Conservation (phyloP, 2,329 filamentous ascomycete species). For the Trichophyton benhamiae region DNA sequence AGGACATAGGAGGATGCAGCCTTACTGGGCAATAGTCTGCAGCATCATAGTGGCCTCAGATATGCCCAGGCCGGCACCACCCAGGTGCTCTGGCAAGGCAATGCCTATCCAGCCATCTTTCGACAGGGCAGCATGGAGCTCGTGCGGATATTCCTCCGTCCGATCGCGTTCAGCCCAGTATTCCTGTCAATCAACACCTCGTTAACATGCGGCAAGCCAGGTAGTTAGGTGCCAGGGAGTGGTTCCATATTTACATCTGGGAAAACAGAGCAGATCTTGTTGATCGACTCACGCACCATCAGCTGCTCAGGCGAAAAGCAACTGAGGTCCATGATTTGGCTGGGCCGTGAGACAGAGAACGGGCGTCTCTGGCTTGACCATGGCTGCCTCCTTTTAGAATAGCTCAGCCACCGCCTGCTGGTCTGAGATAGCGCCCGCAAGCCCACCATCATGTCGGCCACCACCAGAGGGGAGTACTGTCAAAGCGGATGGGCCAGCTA, state of each 20-base stretch:
- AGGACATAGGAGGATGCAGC: neutral
- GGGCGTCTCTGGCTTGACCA: neutral
- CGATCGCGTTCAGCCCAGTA: conserved; percentile 70
- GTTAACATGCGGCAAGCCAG: neutral
- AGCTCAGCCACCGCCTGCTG: neutral
- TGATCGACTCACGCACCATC: conserved; percentile 57
- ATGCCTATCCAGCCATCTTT: conserved; percentile 72
- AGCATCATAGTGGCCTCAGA: conserved; percentile 80
- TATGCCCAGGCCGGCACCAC: conserved; percentile 62
- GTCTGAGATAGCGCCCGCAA: neutral
- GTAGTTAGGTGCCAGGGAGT: neutral
- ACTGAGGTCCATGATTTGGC: conserved; percentile 54
- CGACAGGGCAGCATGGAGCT: conserved; percentile 63
- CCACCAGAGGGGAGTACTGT: no score
- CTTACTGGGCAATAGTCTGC: conserved; percentile 61
- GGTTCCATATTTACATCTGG: conserved; percentile 38
- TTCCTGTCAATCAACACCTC: conserved; percentile 22
- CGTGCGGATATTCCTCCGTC: conserved; percentile 56
- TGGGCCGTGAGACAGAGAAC: conserved; percentile 25
- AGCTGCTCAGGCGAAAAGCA: conserved; percentile 63
- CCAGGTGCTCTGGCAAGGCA: conserved; percentile 60
- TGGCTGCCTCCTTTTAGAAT: neutral
- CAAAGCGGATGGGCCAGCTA: neutral
- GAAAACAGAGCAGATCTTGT: conserved; percentile 56
- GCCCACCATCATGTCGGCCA: neutral